These are phyloP conservation scores for Picochlorum sp. DNA, from an alignment of 139 green algal species.

Conservation along the genomic window DNA sequence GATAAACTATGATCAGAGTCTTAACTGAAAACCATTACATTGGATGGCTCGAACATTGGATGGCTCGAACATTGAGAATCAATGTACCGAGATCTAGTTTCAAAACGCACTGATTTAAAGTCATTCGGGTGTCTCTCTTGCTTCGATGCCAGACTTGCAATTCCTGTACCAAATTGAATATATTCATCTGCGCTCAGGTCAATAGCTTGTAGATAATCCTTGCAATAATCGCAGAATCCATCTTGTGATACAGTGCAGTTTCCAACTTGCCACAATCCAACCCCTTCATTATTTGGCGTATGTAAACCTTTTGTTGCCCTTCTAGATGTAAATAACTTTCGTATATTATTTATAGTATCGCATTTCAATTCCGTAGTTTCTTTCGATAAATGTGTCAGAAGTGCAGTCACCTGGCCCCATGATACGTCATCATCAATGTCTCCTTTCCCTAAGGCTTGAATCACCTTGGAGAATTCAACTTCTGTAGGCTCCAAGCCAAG, in stretches of 20 bases:
- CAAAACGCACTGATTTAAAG: slow-evolving; percentile 45
- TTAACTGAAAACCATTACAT: not conserved
- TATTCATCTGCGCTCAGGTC: slow-evolving; percentile 60
- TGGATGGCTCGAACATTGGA: not conserved
- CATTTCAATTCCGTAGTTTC: slow-evolving; percentile 47
- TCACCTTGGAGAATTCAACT: slow-evolving; percentile 18
- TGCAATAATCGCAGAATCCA: slow-evolving; percentile 4
- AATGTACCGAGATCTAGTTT: no score
- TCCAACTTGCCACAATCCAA: not conserved
- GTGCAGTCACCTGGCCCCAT: slow-evolving; percentile 10
- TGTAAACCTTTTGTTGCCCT: slow-evolving; percentile 9
- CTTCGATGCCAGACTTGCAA: slow-evolving; percentile 34
- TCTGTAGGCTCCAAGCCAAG: slow-evolving; percentile 13
- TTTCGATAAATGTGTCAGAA: slow-evolving; percentile 25
- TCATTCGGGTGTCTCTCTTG: slow-evolving; percentile 32
- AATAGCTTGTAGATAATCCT: slow-evolving; percentile 22
- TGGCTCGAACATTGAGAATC: no score
- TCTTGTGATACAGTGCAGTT: not conserved
- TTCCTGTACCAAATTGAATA: slow-evolving; percentile 37
- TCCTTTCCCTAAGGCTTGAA: slow-evolving; percentile 35
- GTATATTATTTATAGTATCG: slow-evolving; percentile 25
- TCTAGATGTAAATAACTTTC: slow-evolving; percentile 11
- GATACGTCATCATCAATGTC: not conserved
- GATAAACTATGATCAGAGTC: no score
- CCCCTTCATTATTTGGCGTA: not conserved